These are phyloP conservation scores for Gastrodia elata DNA, from an alignment of 106 monocot genomes.

Conservation along the genomic window DNA sequence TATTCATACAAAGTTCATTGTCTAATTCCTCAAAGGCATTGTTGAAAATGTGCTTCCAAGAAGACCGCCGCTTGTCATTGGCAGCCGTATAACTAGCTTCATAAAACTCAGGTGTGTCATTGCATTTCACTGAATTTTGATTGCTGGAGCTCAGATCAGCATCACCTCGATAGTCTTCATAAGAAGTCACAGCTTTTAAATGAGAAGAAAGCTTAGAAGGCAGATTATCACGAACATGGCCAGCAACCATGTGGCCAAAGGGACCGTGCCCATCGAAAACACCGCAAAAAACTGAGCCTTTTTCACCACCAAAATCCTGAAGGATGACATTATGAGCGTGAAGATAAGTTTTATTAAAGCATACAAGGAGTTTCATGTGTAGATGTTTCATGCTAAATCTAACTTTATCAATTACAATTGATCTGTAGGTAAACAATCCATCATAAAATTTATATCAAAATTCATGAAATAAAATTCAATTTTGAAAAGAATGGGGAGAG, in stretches of 20 bases:
- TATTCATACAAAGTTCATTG: constrained; percentile 17
- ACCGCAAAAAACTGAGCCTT: constrained; percentile 24
- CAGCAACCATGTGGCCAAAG: constrained; percentile 35
- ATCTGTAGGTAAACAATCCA: background rate
- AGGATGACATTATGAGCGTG: background rate
- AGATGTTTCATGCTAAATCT: background rate
- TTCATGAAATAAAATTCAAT: background rate
- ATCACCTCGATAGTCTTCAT: background rate
- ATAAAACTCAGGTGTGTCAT: background rate
- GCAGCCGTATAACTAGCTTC: background rate
- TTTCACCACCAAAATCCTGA: constrained; percentile 35
- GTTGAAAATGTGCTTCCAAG: constrained; percentile 13
- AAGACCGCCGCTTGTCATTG: background rate
- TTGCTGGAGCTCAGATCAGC: background rate
- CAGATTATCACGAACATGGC: constrained; percentile 27
- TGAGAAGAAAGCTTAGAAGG: constrained; percentile 15
- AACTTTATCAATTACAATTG: background rate
- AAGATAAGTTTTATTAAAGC: background rate
- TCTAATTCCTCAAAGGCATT: constrained; percentile 41
- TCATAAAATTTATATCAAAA: background rate
- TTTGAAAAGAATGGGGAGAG: background rate
- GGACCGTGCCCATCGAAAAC: constrained; percentile 50
- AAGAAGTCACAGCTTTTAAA: background rate
- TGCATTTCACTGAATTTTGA: background rate
- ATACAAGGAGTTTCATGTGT: background rate